A percentile compares a stretch with the other conserved stretches of the same genome.
phyloP scores from a whole-genome alignment of 768 basidiomycete species.

The Fistulinella prunicolor region DNA sequence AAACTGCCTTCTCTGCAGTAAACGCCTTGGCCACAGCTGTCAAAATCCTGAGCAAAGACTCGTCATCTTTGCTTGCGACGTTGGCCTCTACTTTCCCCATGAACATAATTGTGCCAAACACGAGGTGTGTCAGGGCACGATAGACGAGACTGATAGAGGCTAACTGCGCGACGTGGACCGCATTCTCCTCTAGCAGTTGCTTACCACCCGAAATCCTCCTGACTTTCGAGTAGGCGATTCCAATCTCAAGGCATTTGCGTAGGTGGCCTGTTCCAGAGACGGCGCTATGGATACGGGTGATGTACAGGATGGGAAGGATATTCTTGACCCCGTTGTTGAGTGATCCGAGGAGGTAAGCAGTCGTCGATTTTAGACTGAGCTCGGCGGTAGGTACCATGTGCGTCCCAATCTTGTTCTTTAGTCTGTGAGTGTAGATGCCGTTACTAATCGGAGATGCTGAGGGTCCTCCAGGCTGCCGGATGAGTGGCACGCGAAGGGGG shows the following conservation, averaged over 20 bases:
- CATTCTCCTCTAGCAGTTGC: slow-evolving; percentile 49
- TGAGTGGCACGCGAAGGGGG: slow-evolving; percentile 54
- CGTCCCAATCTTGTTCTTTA: slow-evolving; percentile 80
- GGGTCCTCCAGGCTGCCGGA: slow-evolving; percentile 41
- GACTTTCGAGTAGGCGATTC: slow-evolving; percentile 59
- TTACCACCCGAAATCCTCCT: slow-evolving; percentile 53
- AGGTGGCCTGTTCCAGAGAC: slow-evolving; percentile 53
- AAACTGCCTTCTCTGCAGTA: slow-evolving; percentile 57
- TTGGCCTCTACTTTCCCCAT: slow-evolving; percentile 63
- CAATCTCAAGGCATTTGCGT: slow-evolving; percentile 62
- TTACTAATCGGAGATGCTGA: slow-evolving; percentile 52
- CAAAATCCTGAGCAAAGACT: slow-evolving; percentile 53
- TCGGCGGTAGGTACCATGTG: slow-evolving; percentile 74
- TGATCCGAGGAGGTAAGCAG: slow-evolving; percentile 61
- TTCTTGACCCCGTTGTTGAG: slow-evolving; percentile 59
- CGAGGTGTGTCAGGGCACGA: slow-evolving; percentile 61
- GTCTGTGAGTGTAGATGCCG: slow-evolving; percentile 64
- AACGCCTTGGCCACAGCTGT: slow-evolving; percentile 74
- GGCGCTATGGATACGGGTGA: slow-evolving; percentile 70
- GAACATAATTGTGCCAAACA: slow-evolving; percentile 55
- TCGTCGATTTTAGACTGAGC: slow-evolving; percentile 55
- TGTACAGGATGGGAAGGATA: slow-evolving; percentile 71
- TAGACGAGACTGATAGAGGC: slow-evolving; percentile 60
- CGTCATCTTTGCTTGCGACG: slow-evolving; percentile 47
- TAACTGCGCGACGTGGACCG: slow-evolving; percentile 63